phyloP scores from a whole-genome alignment of 768 basidiomycete genomes.

The Suillus variegatus region DNA sequence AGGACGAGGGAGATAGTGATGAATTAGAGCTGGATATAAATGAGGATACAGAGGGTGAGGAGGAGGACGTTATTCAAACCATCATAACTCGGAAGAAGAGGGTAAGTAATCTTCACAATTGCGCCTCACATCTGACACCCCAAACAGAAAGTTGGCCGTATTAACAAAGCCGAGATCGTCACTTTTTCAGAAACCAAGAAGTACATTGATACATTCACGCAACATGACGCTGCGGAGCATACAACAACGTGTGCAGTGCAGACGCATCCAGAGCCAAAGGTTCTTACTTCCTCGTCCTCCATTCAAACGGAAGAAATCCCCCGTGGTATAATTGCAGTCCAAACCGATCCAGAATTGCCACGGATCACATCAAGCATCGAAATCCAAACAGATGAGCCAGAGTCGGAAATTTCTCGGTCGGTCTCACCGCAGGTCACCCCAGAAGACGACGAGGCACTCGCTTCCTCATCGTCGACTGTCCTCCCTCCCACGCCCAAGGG shows the following conservation, averaged over 20 bases:
- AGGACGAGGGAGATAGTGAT: slow-evolving; percentile 35
- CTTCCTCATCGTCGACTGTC: slow-evolving; percentile 74
- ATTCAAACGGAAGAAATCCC: slow-evolving; percentile 54
- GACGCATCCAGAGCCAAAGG: slow-evolving; percentile 60
- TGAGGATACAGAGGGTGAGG: slow-evolving; percentile 57
- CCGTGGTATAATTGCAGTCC: slow-evolving; percentile 30
- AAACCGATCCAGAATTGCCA: slow-evolving; percentile 41
- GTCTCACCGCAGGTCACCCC: slow-evolving; percentile 40
- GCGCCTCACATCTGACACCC: slow-evolving; percentile 11
- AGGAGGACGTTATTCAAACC: slow-evolving; percentile 73
- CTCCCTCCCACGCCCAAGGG: slow-evolving; percentile 71
- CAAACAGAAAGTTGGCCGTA: slow-evolving; percentile 66
- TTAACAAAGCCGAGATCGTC: slow-evolving; percentile 45
- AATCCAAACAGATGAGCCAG: slow-evolving; percentile 57
- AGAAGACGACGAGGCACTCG: slow-evolving; percentile 53
- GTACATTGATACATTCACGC: slow-evolving; percentile 73
- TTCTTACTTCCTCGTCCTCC: slow-evolving; percentile 46
- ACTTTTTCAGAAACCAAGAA: slow-evolving; percentile 65
- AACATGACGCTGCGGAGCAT: slow-evolving; percentile 64
- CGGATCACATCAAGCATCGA: slow-evolving; percentile 51
- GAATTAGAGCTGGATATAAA: slow-evolving; percentile 44
- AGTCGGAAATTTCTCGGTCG: slow-evolving; percentile 38
- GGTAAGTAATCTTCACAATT: slow-evolving; percentile 38
- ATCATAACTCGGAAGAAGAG: slow-evolving; percentile 86
- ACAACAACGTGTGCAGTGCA: slow-evolving; percentile 50